Evolutionary conservation across 164 flowering plant species (phyloP), one percentile per base, ranked within the genome.

Genomic region (Chimonanthus salicifolius): DNA sequence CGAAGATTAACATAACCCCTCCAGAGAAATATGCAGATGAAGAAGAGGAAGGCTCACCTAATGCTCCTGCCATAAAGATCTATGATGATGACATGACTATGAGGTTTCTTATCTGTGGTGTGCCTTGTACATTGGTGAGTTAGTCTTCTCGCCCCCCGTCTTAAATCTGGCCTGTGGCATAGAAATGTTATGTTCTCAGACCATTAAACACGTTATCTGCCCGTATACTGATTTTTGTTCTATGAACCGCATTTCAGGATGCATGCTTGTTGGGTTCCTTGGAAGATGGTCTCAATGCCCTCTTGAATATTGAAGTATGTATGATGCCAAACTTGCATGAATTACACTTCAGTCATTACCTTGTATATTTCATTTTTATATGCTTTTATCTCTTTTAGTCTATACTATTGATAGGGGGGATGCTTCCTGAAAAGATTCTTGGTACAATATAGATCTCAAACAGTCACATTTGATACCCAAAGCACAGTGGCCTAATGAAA

Each of bases 251-350:
- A 65, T 78, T 80, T 47, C 83, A 95, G 99, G 99, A 96, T 87
- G 86, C 88, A 10, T 77, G 75, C 71, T 83, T 90, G 73, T 83
- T 96, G 79, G 90, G 85, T 70, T 78, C 95, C 60, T 78, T 96
- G 83, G 98, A 88, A 77, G 98, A 96, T 87, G 99, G 99, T 33
- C 86, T 96, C 45, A 92, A 92, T 80, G 97, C 99, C 62, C 85
- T 96, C 46, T 81, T 96, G 78, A 89, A 80, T 75, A 92, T 92
- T 77, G 99, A 96, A 88, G 99, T 94, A 85, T 84, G 99, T 82
- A 48, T 47, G 21, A 18, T n/a, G n/a, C 60, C 11, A n/a, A 5
- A 54, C 13, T 7, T 47, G 21, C 47, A 8, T 18, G 51, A n/a
- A 9, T 13, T 15, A 6, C 47, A 7, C 49, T 3, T 48, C 44